phyloP scores from a whole-genome alignment of 805 yeast species.

The Suhomyces kilbournensis region DNA sequence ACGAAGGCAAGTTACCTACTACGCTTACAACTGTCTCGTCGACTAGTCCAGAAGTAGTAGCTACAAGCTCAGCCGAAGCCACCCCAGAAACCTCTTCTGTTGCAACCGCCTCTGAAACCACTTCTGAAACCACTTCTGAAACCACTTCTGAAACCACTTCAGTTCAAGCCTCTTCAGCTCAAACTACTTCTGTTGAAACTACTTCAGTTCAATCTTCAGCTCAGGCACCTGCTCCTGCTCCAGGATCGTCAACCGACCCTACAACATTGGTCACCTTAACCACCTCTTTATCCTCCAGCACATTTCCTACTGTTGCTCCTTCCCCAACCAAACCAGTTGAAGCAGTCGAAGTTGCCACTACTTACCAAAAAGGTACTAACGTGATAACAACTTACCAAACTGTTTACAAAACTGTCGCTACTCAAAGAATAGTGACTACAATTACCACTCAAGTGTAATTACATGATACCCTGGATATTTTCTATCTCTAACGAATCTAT shows the following conservation, averaged over 20 bases:
- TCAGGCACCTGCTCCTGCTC: constrained; percentile 1
- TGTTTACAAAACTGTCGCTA: constrained; percentile 5
- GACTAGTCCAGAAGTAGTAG: constrained; percentile 2
- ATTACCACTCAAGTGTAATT: neutral
- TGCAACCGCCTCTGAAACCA: neutral
- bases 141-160: constrained; percentile 5
- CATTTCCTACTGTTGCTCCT: neutral
- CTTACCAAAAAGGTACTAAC: neutral
- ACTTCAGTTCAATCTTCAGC: constrained; percentile 1
- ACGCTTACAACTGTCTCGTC: constrained; percentile 9
- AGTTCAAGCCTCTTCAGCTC: neutral
- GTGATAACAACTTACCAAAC: constrained; percentile 3
- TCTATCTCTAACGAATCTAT: neutral
- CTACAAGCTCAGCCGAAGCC: constrained; percentile 3
- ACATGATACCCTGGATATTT: neutral
- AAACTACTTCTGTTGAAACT: neutral
- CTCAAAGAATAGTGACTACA: constrained; percentile 3
- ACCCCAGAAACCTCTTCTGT: neutral
- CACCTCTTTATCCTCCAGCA: constrained; percentile 3
- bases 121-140: neutral
- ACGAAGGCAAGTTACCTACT: constrained; percentile 3
- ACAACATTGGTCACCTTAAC: neutral
- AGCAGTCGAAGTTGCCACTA: neutral
- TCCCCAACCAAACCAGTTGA: neutral
- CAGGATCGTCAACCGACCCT: neutral